Evolutionary conservation across 768 basidiomycete species (phyloP).

Genomic region (Pleurotus pulmonarius): DNA sequence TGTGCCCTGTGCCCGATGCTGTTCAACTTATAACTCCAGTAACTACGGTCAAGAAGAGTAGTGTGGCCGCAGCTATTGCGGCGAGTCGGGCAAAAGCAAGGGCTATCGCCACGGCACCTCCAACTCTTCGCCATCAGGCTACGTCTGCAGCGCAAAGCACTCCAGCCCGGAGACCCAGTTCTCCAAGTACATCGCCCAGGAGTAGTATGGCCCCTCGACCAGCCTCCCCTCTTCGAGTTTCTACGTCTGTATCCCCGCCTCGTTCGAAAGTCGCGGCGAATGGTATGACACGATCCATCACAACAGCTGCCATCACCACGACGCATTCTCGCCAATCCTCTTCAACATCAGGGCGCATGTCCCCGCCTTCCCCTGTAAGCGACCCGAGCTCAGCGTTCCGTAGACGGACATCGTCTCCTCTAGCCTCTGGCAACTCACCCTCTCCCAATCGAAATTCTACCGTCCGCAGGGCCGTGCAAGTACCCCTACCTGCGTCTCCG

Average conservation of each 20-base stretch:
- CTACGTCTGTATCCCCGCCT: constrained; percentile 45
- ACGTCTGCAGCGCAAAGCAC: constrained; percentile 48
- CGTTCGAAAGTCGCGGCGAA: constrained; percentile 40
- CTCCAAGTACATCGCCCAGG: constrained; percentile 37
- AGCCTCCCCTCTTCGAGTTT: constrained; percentile 42
- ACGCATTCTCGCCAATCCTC: constrained; percentile 40
- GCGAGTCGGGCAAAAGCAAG: constrained; percentile 88
- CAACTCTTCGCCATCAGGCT: constrained; percentile 76
- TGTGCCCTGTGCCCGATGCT: constrained; percentile 60
- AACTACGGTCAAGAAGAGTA: constrained; percentile 75
- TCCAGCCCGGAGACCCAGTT: constrained; percentile 41
- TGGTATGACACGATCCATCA: constrained; percentile 40
- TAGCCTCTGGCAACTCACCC: constrained; percentile 24
- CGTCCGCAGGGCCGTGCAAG: constrained; percentile 35
- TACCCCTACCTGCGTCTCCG: constrained; percentile 34
- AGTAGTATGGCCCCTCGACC: constrained; percentile 34
- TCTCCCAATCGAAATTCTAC: constrained; percentile 28
- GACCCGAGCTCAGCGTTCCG: constrained; percentile 30
- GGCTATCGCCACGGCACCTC: constrained; percentile 78
- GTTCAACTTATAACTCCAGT: constrained; percentile 36
- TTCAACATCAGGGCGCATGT: constrained; percentile 28
- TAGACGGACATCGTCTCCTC: constrained; percentile 48
- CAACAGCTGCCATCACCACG: constrained; percentile 23
- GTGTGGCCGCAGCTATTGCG: constrained; percentile 83
- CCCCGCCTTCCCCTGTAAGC: constrained; percentile 38